phyloP scores from a whole-genome alignment of 495 filamentous ascomycete genomes.

The Penicillium coprophilum region DNA sequence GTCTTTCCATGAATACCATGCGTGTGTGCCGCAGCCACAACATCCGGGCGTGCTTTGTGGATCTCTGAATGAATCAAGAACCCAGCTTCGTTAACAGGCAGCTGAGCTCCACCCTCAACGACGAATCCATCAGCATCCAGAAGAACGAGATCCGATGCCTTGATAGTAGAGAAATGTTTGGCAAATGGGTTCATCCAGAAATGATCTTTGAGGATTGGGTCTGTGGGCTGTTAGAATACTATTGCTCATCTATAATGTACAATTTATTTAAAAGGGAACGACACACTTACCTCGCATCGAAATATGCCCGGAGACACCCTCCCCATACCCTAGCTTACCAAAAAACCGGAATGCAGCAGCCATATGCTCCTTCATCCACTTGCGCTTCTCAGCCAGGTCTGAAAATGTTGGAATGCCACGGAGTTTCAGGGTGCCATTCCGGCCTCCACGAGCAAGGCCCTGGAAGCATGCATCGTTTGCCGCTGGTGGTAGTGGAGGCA shows the following conservation, averaged over 20 bases:
- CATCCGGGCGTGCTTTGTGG: slow-evolving; percentile 51
- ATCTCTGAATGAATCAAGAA: slow-evolving; percentile 64
- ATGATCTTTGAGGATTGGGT: slow-evolving; percentile 52
- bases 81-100: slow-evolving; percentile 62
- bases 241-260: background rate
- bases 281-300: slow-evolving; percentile 43
- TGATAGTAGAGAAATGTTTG: slow-evolving; percentile 57
- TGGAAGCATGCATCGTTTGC: slow-evolving; percentile 37
- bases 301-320: slow-evolving; percentile 68
- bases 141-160: slow-evolving; percentile 50
- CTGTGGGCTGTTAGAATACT: slow-evolving; percentile 13
- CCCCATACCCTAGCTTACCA: slow-evolving; percentile 66
- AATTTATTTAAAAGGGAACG: background rate
- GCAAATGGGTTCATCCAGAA: slow-evolving; percentile 70
- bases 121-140: slow-evolving; percentile 50
- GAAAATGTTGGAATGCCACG: slow-evolving; percentile 59
- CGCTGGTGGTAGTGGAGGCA: slow-evolving; percentile 24
- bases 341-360: slow-evolving; percentile 73
- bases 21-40: slow-evolving; percentile 51
- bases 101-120: slow-evolving; percentile 52
- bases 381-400: slow-evolving; percentile 57
- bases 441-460: slow-evolving; percentile 40
- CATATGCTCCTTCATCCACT: slow-evolving; percentile 70
- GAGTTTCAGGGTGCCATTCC: slow-evolving; percentile 47
- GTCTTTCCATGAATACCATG: slow-evolving; percentile 50